Base-by-base conservation (phyloP, 2,329 filamentous ascomycete species). In the Pseudogymnoascus destructans region DNA sequence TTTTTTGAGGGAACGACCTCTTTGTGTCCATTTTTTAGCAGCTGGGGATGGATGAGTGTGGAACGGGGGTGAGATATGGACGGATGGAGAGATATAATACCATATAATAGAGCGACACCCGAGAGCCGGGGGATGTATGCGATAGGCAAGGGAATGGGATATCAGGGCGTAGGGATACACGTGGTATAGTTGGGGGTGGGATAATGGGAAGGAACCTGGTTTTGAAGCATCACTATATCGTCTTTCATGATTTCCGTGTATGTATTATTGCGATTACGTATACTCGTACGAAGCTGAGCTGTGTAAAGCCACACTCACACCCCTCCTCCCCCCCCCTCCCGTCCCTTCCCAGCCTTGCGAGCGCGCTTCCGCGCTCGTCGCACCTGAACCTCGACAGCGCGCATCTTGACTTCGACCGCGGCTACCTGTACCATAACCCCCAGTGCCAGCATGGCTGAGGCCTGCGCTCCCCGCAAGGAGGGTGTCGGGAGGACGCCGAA, bases 361-460 rank as follows among this genome's bases (percentile, higher is more conserved):
- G 60, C 61, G 17, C 61, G 58, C 64, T 79, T 80, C 63, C 75
- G 71, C 55, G 73, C 58, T 59, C 85, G 74, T 35, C 85, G 76
- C 58, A 92, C 82, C 63, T 86, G 79, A 57, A 84, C 81, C 72
- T 90, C 86, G 4, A 87, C 68, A n/a, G 72, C 71, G 11, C 75
- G 74, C 78, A 92, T 82, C 65, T 81, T 77, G 25, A 75, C 74
- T 33, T 76, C 74, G n/a, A 87, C 69, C 1, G 76, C 77, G 5
- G 76, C 76, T 7, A 89, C 72, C 36, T 71, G 71, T 1, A 82
- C 78, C 1, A 90, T 70, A 3, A 84, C 68, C 0, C 75, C 70
- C 58, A 89, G 75, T 0, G 76, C 76, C 35, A 73, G 66, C 21
- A 80, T 66, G 57, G 86, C 82, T 13, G 78, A 74, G 0, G 66